phyloP scores from a whole-genome alignment of 306 rosid genomes.

The Fragaria iinumae region DNA sequence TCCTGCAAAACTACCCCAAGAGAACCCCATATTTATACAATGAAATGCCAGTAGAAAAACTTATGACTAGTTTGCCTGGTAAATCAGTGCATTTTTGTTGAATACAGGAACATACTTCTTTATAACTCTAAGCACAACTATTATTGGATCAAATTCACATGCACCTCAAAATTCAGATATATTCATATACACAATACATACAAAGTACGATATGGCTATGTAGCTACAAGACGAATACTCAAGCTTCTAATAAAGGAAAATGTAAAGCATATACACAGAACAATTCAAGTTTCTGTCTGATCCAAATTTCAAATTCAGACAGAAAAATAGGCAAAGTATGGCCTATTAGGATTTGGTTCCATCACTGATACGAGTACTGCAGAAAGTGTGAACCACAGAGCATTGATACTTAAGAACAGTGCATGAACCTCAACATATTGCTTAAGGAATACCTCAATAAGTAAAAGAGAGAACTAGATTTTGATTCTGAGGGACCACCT shows the following conservation, averaged over 20 bases:
- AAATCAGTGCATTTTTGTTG: neutral
- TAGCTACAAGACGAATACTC: neutral
- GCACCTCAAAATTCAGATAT: neutral
- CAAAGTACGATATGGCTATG: neutral
- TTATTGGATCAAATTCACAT: neutral
- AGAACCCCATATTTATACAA: slow-evolving; percentile 23
- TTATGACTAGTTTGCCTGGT: neutral
- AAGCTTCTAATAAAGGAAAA: neutral
- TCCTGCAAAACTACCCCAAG: slow-evolving; percentile 81
- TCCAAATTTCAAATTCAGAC: neutral
- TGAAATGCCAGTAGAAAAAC: slow-evolving; percentile 5
- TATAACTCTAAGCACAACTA: neutral
- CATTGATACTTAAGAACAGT: neutral
- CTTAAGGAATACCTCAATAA: neutral
- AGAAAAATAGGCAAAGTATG: neutral
- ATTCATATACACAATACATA: neutral
- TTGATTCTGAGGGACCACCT: neutral
- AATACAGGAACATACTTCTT: neutral
- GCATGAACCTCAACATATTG: neutral
- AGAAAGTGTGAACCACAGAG: neutral
- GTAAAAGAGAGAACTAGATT: neutral
- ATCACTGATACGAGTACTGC: neutral
- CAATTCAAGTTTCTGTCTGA: neutral
- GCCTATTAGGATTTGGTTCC: neutral
- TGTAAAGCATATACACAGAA: neutral